Conservation (phyloP, 768 basidiomycete genomes). For the Porpolomopsis calyptriformis region DNA sequence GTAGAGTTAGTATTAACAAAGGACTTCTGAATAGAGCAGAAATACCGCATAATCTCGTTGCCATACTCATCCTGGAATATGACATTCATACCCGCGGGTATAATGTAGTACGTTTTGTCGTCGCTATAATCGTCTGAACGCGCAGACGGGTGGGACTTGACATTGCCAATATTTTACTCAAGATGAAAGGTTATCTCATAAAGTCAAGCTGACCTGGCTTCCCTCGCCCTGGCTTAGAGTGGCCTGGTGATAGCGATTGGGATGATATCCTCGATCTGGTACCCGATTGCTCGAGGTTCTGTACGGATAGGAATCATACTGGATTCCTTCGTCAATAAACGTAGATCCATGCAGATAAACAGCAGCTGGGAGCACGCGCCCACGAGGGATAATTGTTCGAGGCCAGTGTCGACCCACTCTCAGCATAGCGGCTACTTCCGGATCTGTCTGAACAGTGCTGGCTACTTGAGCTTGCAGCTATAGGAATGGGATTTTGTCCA, state of each 20-base stretch:
- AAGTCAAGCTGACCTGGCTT: too few relatives aligned
- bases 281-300: background rate
- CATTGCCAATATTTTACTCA: background rate
- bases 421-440: background rate
- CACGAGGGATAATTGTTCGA: background rate
- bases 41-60: slow-evolving; percentile 55
- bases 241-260: background rate
- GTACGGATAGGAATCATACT: background rate
- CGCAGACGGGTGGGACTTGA: too few relatives aligned
- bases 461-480: background rate
- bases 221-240: too few relatives aligned
- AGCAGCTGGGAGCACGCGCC: background rate
- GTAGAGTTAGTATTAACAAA: too few relatives aligned
- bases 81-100: slow-evolving; percentile 54
- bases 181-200: background rate
- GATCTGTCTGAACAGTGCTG: background rate
- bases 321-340: background rate
- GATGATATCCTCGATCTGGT: too few relatives aligned
- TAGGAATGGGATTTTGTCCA: background rate
- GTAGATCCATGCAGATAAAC: background rate
- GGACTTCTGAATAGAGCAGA: too few relatives aligned
- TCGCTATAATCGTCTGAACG: background rate
- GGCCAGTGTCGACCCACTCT: background rate
- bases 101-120: slow-evolving; percentile 37
- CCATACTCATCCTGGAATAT: slow-evolving; percentile 60